A percentile compares a stretch with the other conserved stretches of the same genome.
phyloP scores from a whole-genome alignment of 2,329 filamentous ascomycete genomes.

The Amauroascus niger region DNA sequence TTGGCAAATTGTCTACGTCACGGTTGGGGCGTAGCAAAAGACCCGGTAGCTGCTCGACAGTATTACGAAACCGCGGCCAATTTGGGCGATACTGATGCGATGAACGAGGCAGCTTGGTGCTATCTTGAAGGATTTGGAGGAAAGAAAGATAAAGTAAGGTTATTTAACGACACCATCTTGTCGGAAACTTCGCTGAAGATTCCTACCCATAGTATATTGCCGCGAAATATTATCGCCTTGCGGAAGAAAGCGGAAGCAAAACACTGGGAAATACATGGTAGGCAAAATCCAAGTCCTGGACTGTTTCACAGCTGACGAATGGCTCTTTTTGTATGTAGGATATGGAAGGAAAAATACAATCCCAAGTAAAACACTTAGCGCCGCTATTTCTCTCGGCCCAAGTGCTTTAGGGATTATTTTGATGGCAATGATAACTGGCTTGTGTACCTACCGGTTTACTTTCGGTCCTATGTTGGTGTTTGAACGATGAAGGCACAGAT shows the following conservation, averaged over 20 bases:
- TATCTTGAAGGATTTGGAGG: conserved; percentile 94
- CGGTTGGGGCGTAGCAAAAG: conserved; percentile 83
- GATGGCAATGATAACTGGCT: too few species aligned
- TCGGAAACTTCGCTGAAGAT: conserved; percentile 13
- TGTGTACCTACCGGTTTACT: too few species aligned
- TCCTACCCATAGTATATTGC: conserved; percentile 38
- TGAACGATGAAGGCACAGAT: too few species aligned
- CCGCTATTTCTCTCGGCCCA: too few species aligned
- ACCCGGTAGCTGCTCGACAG: conserved; percentile 72
- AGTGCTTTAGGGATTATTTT: too few species aligned
- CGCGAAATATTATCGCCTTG: conserved; percentile 77
- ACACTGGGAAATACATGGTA: conserved; percentile 92
- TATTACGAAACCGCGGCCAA: conserved; percentile 98
- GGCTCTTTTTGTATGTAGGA: conserved; percentile 49
- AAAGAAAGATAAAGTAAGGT: conserved; percentile 93
- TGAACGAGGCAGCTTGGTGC: conserved; percentile 96
- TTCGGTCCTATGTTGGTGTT: too few species aligned
- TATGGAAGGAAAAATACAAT: conserved; percentile 95
- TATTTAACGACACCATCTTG: background rate
- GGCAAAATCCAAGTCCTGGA: conserved; percentile 13
- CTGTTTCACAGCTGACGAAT: background rate
- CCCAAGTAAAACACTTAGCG: conserved; percentile 39
- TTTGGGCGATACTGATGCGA: conserved; percentile 88
- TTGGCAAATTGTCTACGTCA: conserved; percentile 68
- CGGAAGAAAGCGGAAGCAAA: conserved; percentile 81